Evolutionary conservation across 2,329 filamentous ascomycete species (phyloP).

Genomic region (Clathrospora elynae): DNA sequence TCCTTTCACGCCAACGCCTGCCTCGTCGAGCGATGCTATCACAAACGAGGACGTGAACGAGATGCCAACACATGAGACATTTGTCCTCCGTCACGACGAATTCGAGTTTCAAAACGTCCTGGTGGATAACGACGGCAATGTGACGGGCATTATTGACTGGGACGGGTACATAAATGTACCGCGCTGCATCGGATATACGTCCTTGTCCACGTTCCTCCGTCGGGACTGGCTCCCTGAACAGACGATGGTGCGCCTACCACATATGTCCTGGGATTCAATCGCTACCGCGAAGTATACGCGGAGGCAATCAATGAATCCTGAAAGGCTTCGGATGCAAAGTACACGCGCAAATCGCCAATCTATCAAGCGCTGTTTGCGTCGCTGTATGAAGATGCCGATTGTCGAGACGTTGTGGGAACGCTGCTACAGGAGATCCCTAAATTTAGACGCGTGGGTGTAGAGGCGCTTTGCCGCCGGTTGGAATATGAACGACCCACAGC

Average conservation of each 20-base stretch:
- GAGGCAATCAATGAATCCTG: slow-evolving; percentile 14
- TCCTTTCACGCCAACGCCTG: not conserved
- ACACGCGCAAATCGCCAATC: slow-evolving; percentile 18
- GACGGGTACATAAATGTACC: slow-evolving; percentile 20
- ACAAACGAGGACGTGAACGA: not conserved
- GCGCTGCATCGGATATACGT: slow-evolving; percentile 18
- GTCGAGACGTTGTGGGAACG: slow-evolving; percentile 2
- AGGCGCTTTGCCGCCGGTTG: slow-evolving; percentile 1
- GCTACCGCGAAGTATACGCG: slow-evolving; percentile 22
- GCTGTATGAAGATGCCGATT: slow-evolving; percentile 4
- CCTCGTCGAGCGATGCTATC: not conserved
- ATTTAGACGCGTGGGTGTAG: slow-evolving; percentile 8
- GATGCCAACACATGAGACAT: slow-evolving; percentile 13
- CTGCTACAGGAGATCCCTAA: slow-evolving; percentile 9
- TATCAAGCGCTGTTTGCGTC: slow-evolving; percentile 10
- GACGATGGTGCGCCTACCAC: not conserved
- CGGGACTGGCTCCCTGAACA: slow-evolving; percentile 14
- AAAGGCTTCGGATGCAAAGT: slow-evolving; percentile 11
- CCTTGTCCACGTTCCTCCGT: slow-evolving; percentile 18
- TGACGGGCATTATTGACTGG: slow-evolving; percentile 34
- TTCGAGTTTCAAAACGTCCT: slow-evolving; percentile 35
- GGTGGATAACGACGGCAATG: slow-evolving; percentile 19
- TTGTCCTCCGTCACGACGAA: slow-evolving; percentile 30
- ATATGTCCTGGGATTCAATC: slow-evolving; percentile 8
- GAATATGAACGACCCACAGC: slow-evolving; percentile 11